Evolutionary conservation across 2,329 filamentous ascomycete species (phyloP).

Genomic region (Trichoderma simmonsii): DNA sequence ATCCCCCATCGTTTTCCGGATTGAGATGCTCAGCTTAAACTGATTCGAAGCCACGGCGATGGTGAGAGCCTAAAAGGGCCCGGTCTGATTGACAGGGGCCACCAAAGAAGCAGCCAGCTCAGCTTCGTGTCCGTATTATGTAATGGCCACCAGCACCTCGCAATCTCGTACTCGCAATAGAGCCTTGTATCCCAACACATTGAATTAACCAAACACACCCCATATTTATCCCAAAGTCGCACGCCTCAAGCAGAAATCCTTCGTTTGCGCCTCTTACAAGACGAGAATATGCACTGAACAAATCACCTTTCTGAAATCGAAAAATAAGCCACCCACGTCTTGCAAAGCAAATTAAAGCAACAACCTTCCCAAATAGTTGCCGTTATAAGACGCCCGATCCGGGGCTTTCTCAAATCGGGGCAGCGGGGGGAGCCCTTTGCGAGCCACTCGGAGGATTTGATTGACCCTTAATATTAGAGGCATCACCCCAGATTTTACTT

Average conservation of each 20-base stretch:
- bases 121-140: neutral
- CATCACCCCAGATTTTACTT: neutral
- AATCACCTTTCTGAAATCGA: neutral
- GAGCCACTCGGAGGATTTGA: neutral
- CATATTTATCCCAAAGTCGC: neutral
- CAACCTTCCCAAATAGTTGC: neutral
- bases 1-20: constrained; percentile 40
- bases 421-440: neutral
- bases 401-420: neutral
- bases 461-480: neutral
- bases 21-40: neutral
- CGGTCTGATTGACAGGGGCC: neutral
- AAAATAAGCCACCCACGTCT: neutral
- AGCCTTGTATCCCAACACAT: neutral
- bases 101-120: neutral
- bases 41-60: neutral
- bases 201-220: neutral
- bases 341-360: neutral
- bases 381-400: neutral
- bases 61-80: neutral
- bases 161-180: constrained; percentile 5
- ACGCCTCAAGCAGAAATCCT: neutral
- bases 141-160: neutral
- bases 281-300: neutral
- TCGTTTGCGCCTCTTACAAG: neutral